phyloP scores from a whole-genome alignment of 2,329 filamentous ascomycete species.

The Sclerotinia sclerotiorum region DNA sequence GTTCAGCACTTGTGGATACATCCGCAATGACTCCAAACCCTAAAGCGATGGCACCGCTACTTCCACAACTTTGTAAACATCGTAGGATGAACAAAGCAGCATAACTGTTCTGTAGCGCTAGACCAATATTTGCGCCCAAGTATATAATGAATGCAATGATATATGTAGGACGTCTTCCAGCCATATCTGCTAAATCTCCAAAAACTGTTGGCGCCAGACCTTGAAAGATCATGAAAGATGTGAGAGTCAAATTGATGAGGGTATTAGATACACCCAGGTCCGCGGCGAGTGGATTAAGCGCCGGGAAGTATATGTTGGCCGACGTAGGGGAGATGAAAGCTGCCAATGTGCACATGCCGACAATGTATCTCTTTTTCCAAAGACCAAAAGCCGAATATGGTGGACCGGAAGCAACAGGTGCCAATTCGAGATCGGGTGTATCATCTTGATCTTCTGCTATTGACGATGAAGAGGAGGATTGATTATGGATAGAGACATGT shows the following conservation, averaged over 20 bases:
- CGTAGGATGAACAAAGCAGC: constrained; percentile 55
- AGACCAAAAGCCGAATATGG: constrained; percentile 38
- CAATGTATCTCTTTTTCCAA: constrained; percentile 52
- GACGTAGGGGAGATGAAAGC: constrained; percentile 39
- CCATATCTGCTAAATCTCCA: constrained; percentile 56
- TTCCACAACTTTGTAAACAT: constrained; percentile 58
- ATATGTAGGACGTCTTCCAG: constrained; percentile 57
- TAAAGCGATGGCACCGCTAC: constrained; percentile 62
- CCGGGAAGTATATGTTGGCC: constrained; percentile 41
- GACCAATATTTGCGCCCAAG: constrained; percentile 55
- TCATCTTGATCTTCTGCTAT: constrained; percentile 31
- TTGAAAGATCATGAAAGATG: constrained; percentile 52
- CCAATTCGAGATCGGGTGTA: constrained; percentile 37
- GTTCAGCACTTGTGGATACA: constrained; percentile 64
- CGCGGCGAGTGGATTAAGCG: constrained; percentile 39
- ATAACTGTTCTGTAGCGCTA: constrained; percentile 54
- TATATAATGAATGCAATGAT: constrained; percentile 56
- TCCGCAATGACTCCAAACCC: constrained; percentile 72
- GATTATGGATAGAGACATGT: not conserved
- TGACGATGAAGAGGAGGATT: constrained; percentile 23
- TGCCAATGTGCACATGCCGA: constrained; percentile 52
- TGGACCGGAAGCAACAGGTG: constrained; percentile 35
- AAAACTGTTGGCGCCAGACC: constrained; percentile 59
- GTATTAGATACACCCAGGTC: constrained; percentile 38
- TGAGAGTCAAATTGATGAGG: constrained; percentile 40